Percentiles rank a stretch among this genome's conserved stretches.
Conservation (phyloP, 176 grass and related monocot genomes). For the Carex scoparia region DNA sequence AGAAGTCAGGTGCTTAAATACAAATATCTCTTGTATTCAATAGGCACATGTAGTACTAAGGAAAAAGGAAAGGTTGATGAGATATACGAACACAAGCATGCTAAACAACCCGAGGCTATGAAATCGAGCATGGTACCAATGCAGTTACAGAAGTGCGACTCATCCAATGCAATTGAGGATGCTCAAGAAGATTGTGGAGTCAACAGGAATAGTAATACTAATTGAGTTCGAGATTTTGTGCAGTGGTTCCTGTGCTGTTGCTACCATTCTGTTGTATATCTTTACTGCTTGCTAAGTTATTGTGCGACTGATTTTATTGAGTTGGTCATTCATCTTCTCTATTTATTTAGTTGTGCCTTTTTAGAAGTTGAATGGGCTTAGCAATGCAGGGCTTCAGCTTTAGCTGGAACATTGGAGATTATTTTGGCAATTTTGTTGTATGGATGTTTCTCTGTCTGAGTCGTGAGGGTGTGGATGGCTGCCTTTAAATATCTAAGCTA, state of each 20-base stretch:
- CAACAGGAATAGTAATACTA: slow-evolving; percentile 11
- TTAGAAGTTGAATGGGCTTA: neutral
- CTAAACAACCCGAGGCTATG: slow-evolving; percentile 27
- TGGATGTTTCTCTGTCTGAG: too few species aligned
- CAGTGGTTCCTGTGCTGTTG: neutral
- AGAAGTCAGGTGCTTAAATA: neutral
- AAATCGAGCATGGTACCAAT: slow-evolving; percentile 24
- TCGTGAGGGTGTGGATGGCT: too few species aligned
- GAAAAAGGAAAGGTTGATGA: slow-evolving; percentile 49
- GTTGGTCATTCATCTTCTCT: neutral
- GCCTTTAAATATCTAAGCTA: too few species aligned
- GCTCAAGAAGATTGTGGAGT: slow-evolving; percentile 18
- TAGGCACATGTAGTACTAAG: slow-evolving; percentile 31
- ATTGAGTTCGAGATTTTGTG: neutral
- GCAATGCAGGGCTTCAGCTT: neutral
- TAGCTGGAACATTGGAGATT: neutral
- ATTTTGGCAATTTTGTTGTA: too few species aligned
- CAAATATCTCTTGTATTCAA: neutral
- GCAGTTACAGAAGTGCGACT: slow-evolving; percentile 40
- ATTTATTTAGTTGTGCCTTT: neutral
- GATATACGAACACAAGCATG: slow-evolving; percentile 34
- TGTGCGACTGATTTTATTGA: neutral
- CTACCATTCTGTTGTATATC: neutral
- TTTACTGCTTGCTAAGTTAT: neutral
- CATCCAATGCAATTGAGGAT: slow-evolving; percentile 40